Evolutionary conservation across 768 basidiomycete genomes (phyloP), one percentile per base, ranked within the genome.

Genomic region (Trichaptum fuscoviolaceum): DNA sequence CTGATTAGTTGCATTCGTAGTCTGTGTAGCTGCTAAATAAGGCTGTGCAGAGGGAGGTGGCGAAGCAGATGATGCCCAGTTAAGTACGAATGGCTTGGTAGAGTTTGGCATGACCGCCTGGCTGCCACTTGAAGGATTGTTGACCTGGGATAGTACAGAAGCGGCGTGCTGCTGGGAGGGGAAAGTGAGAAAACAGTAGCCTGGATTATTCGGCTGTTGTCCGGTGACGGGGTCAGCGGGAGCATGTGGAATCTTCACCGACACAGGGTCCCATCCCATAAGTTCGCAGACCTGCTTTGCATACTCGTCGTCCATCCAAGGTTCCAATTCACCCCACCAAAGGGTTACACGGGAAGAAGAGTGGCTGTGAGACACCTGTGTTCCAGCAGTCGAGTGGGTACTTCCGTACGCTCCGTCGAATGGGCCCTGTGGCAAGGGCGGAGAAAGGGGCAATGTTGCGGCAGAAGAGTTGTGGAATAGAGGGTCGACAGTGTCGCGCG

Each of bases 231-330:
- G 79, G 70, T 88, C 89, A 25, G 84, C 83, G 58, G 83, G 75
- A 20, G 86, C 83, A 67, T 79, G 85, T 18, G 92, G 91, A 36
- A 93, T 86, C 76, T 88, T 88, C 78, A 92, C 86, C 74, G 75
- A 83, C 73, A 87, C 81, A 18, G 88, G 84, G 67, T 93, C 91
- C 94, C 95, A 96, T 66, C 89, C 87, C 91, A 95, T 92, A 73
- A 94, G 80, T 59, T 76, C 79, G 77, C 93, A 93, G 72, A 95
- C 92, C 75, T 93, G 91, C 77, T 91, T 90, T 58, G 89, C 91
- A 81, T 95, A 96, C 75, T 92, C 90, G 85, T 95, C 93, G 79
- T 96, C 93, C 95, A 96, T 96, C 95, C 95, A 96, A 70, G 90
- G 87, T 77, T 96, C 95, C 65, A 96, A 85, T 72, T 93, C 91